phyloP scores from a whole-genome alignment of 2,329 filamentous ascomycete genomes.

The Ceratocystis alfenasii region DNA sequence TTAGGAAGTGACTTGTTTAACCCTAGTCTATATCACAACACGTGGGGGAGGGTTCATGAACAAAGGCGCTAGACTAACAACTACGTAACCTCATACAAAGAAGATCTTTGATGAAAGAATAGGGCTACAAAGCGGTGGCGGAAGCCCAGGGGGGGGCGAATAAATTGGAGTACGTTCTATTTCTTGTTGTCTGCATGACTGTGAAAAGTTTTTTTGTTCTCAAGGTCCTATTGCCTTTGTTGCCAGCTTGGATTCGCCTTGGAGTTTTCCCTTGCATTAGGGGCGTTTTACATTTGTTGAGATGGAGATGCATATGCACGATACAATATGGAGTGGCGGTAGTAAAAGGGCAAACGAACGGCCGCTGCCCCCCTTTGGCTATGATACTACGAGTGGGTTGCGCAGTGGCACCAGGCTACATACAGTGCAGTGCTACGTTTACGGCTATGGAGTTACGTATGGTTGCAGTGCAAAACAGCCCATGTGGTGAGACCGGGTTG shows the following conservation, averaged over 20 bases:
- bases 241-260: too few species aligned
- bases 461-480: neutral
- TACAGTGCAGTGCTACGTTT: neutral
- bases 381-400: too few species aligned
- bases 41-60: neutral
- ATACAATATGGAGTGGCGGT: neutral
- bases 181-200: neutral
- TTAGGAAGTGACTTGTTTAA: neutral
- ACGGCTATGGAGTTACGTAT: neutral
- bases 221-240: neutral
- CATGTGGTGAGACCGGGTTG: neutral
- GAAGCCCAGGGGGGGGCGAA: neutral
- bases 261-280: conserved; percentile 7
- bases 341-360: neutral
- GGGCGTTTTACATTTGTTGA: conserved; percentile 2
- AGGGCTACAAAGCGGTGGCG: neutral
- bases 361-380: neutral
- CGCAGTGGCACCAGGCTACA: neutral
- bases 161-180: neutral
- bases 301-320: conserved; percentile 1
- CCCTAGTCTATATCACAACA: neutral
- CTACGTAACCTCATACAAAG: neutral
- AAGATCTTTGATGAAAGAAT: neutral
- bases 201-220: neutral
- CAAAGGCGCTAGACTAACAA: neutral